phyloP scores from a whole-genome alignment of 306 rosid species.

The Calophaca sinica region DNA sequence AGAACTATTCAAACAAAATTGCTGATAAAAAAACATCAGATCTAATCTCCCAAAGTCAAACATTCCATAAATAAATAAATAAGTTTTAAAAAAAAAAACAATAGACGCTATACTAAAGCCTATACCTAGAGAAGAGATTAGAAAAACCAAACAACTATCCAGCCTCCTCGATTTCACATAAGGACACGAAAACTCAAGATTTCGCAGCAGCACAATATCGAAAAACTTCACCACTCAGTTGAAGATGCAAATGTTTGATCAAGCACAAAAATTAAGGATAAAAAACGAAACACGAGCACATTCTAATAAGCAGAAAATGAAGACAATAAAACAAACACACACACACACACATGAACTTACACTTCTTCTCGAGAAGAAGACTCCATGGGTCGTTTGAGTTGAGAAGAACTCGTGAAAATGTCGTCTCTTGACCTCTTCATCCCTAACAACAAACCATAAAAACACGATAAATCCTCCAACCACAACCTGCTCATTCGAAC shows the following conservation, averaged over 20 bases:
- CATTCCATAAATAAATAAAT: not conserved
- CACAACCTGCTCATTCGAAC: constrained; percentile 59
- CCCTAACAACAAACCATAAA: constrained; percentile 27
- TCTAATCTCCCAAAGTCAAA: constrained; percentile 51
- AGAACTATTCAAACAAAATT: constrained; percentile 14
- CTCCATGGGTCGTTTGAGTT: constrained; percentile 69
- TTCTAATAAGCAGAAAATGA: constrained; percentile 27
- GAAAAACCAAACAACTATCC: constrained; percentile 16
- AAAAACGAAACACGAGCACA: constrained; percentile 11
- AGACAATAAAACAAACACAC: not conserved
- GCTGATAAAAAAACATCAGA: constrained; percentile 42
- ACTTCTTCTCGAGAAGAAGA: constrained; percentile 76
- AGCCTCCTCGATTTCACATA: constrained; percentile 44
- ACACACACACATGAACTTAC: constrained; percentile 53
- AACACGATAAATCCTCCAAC: constrained; percentile 53
- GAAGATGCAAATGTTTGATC: constrained; percentile 45
- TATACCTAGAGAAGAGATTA: constrained; percentile 11
- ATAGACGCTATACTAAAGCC: constrained; percentile 40
- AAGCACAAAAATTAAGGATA: not conserved
- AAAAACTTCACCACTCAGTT: constrained; percentile 36
- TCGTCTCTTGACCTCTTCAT: constrained; percentile 63
- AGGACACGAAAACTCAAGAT: constrained; percentile 10
- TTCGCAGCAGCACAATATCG: not conserved
- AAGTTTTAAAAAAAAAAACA: not conserved
- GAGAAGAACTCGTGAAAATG: constrained; percentile 62